Evolutionary conservation across 1,139 yeast genomes (phyloP), one percentile per base, ranked within the genome.

Genomic region (Kodamaea alishanica): DNA sequence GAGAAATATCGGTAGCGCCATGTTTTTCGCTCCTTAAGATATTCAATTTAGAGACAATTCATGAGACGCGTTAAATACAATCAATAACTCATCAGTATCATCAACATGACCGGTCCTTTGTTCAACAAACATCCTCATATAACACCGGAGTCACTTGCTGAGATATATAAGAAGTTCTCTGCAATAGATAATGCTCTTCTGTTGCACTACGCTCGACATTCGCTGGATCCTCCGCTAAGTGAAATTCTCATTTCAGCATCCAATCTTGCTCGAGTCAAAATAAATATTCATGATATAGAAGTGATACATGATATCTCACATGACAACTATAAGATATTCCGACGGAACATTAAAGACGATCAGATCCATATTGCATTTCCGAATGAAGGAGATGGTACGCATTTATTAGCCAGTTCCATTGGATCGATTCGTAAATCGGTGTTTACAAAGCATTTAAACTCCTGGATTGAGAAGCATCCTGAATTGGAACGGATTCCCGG

Each of bases 121-220:
- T 15, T 15, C 20, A 4, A 15, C 4, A 15, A 28, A 6, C 42
- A 40, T 31, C 43, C 50, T 22, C 11, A 8, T 10, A 36, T 45
- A 8, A 36, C 45, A 8, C 11, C 7, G 3, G 11, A 8, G 7
- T 24, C 20, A 4, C 20, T 15, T 15, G 20, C 20, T 15, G 44
- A 41, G 6, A 15, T 43, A 9, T 12, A 30, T 34, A 28, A 27
- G 23, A 45, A 45, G 30, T 47, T 54, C 27, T 43, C 45, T 28
- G 60, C 64, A 15, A 51, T 63, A 9, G 67, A 63, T 32, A 54
- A 49, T 34, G 47, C 50, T 23, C 36, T 63, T 22, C 48, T 45
- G 25, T 50, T 64, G 12, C 58, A 63, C 44, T 63, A 53, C 39
- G 38, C 65, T 23, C 52, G 47, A 32, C 67, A 63, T 42, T 51